A percentile compares a stretch with the other conserved stretches of the same genome.
Evolutionary conservation across 805 yeast species (phyloP).

Genomic region (Lipomyces starkeyi): DNA sequence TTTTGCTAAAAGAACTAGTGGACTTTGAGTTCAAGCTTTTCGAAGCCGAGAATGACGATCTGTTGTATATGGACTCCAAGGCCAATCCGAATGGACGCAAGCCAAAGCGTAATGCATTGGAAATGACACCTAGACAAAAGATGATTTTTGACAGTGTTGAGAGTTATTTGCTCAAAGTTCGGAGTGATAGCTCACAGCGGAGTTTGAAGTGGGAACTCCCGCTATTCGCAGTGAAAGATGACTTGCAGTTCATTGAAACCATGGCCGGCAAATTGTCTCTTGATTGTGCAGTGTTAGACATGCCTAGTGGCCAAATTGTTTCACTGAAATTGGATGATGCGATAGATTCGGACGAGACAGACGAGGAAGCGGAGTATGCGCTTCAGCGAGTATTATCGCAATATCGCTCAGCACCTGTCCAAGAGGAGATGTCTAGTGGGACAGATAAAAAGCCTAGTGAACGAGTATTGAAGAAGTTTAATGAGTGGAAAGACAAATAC

Average conservation of each 20-base stretch:
- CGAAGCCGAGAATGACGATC: constrained; percentile 63
- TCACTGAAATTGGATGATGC: constrained; percentile 56
- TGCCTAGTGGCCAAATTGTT: neutral
- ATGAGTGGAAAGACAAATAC: constrained; percentile 83
- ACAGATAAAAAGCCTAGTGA: constrained; percentile 56
- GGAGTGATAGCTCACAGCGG: neutral
- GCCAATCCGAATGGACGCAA: constrained; percentile 10
- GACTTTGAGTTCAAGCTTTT: constrained; percentile 84
- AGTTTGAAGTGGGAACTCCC: constrained; percentile 24
- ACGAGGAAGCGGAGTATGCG: constrained; percentile 65
- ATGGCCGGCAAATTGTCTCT: constrained; percentile 25
- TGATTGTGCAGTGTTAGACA: neutral
- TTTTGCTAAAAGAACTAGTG: constrained; percentile 78
- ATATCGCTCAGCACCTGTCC: constrained; percentile 27
- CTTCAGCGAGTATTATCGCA: constrained; percentile 60
- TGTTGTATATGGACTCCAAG: constrained; percentile 19
- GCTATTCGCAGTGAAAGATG: constrained; percentile 12
- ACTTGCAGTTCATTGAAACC: constrained; percentile 24
- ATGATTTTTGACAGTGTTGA: constrained; percentile 55
- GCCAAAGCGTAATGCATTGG: constrained; percentile 57
- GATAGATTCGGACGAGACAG: constrained; percentile 64
- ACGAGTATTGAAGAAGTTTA: constrained; percentile 75
- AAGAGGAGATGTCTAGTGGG: constrained; percentile 36
- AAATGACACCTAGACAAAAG: constrained; percentile 61
- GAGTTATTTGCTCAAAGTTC: constrained; percentile 16